These are phyloP conservation scores for Orbilia brochopaga DNA, from an alignment of 2,329 filamentous ascomycete species.

Conservation along the genomic window DNA sequence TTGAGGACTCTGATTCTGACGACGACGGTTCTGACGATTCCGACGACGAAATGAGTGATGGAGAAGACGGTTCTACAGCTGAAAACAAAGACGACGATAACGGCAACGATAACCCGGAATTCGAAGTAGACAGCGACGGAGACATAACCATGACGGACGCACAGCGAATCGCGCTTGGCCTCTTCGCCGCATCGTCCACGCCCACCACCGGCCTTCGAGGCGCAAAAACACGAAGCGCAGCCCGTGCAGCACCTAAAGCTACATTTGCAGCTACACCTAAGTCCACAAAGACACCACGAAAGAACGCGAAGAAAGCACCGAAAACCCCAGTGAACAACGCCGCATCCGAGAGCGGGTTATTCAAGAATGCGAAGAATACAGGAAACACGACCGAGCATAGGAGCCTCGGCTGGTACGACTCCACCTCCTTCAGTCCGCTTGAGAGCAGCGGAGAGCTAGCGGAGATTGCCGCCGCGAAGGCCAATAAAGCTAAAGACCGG, in stretches of 20 bases:
- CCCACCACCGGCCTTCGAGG: constrained; percentile 14
- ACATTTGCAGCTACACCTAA: background rate
- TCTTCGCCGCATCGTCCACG: constrained; percentile 5
- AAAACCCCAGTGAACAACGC: constrained; percentile 7
- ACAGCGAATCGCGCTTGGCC: background rate
- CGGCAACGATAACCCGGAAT: background rate
- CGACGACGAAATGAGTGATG: background rate
- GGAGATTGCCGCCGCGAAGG: constrained; percentile 15
- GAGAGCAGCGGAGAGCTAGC: constrained; percentile 13
- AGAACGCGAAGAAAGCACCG: constrained; percentile 7
- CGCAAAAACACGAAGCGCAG: background rate
- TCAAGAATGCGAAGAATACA: background rate
- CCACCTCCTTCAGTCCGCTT: constrained; percentile 34
- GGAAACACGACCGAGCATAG: constrained; percentile 16
- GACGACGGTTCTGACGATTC: too few relatives aligned
- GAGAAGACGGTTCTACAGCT: background rate
- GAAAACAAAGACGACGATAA: background rate
- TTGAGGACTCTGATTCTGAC: too few relatives aligned
- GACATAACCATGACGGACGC: background rate
- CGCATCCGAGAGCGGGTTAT: background rate
- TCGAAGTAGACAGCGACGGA: background rate
- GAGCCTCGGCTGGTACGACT: constrained; percentile 34
- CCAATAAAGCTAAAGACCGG: background rate
- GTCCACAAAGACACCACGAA: constrained; percentile 4
- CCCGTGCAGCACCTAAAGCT: background rate